Evolutionary conservation across 2,329 filamentous ascomycete species (phyloP).

Genomic region (Penicillium olsonii): DNA sequence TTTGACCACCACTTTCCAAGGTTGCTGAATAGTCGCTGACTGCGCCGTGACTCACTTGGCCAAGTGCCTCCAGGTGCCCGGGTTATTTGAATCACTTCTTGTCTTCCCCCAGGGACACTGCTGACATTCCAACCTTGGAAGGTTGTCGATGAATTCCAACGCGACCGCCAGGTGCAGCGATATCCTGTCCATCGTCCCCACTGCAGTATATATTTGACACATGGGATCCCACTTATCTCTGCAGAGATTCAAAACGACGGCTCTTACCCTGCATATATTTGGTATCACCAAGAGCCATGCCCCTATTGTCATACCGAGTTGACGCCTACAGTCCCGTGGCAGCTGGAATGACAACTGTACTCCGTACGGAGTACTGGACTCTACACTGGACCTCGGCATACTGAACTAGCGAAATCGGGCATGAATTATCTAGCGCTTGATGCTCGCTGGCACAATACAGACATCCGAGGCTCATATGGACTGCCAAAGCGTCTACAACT

Average conservation of each 20-base stretch:
- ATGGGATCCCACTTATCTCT: not conserved
- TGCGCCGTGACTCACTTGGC: not conserved
- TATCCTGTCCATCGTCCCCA: not conserved
- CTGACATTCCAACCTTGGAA: no score
- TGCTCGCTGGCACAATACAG: not conserved
- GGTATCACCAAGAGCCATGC: not conserved
- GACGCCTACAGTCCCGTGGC: not conserved
- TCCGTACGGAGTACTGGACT: no score
- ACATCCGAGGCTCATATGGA: no score
- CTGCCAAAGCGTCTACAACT: no score
- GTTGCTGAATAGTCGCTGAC: constrained; percentile 1
- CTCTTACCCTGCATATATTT: not conserved
- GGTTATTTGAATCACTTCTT: not conserved
- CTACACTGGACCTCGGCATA: not conserved
- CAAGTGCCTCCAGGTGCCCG: no score
- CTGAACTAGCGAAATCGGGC: not conserved
- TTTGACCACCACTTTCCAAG: not conserved
- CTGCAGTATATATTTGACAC: not conserved
- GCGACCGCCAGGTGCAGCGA: not conserved
- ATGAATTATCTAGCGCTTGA: not conserved
- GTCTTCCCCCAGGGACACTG: not conserved
- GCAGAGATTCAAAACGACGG: not conserved
- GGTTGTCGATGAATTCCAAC: not conserved
- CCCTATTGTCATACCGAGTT: not conserved
- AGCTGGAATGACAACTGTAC: not conserved